Evolutionary conservation across 371 early-diverging fungal species (phyloP).

Genomic region (Apophysomyces elegans): DNA sequence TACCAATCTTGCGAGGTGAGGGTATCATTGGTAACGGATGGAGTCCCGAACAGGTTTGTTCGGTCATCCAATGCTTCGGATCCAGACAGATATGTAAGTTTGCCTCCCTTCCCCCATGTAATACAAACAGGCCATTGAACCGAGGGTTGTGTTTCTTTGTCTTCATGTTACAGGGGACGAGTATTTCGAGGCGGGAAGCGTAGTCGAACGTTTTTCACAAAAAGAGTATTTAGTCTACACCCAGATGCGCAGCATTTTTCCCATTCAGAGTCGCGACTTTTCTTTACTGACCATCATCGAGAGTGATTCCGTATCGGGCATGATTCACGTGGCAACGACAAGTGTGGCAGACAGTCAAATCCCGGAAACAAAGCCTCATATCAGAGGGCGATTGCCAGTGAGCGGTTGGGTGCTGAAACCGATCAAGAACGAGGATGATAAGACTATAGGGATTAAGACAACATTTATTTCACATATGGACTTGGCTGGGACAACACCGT

Average conservation of each 20-base stretch:
- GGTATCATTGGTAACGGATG: constrained; percentile 45
- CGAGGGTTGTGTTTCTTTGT: constrained; percentile 3
- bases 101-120: neutral
- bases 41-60: constrained; percentile 60
- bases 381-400: constrained; percentile 51
- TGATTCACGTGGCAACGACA: constrained; percentile 57
- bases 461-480: constrained; percentile 65
- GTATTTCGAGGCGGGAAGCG: constrained; percentile 53
- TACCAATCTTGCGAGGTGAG: constrained; percentile 60
- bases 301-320: constrained; percentile 55
- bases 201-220: constrained; percentile 58
- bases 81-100: constrained; percentile 45
- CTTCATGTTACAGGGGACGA: constrained; percentile 51
- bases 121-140: neutral
- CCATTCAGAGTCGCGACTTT: constrained; percentile 59
- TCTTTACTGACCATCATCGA: constrained; percentile 53
- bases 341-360: constrained; percentile 62
- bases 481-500: constrained; percentile 49
- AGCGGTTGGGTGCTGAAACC: constrained; percentile 65
- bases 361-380: constrained; percentile 47
- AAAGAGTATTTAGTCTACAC: constrained; percentile 57
- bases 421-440: constrained; percentile 34
- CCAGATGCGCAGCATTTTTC: constrained; percentile 52
- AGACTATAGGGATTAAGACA: constrained; percentile 43
- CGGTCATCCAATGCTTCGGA: constrained; percentile 54